A percentile compares a stretch with the other conserved stretches of the same genome.
Conservation (phyloP, 495 filamentous ascomycete species). For the Talaromyces stipitatus region DNA sequence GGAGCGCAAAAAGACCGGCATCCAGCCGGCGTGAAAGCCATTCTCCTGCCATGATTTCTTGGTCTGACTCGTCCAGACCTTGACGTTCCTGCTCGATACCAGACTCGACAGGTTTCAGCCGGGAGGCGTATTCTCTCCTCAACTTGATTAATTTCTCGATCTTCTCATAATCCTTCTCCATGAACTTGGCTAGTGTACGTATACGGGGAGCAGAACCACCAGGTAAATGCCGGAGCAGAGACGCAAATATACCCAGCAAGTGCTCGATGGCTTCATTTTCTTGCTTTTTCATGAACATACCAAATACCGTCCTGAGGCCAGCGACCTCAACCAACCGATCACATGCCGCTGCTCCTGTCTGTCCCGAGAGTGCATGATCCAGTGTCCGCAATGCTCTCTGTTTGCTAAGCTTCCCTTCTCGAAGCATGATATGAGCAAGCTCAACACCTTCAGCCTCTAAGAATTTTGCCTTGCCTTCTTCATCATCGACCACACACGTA, state of each 20-base stretch:
- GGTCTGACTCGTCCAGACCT: constrained; percentile 41
- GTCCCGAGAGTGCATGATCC: constrained; percentile 70
- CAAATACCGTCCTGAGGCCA: constrained; percentile 78
- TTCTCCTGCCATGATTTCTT: constrained; percentile 62
- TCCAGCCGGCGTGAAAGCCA: constrained; percentile 82
- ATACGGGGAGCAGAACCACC: constrained; percentile 74
- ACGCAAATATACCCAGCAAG: constrained; percentile 80
- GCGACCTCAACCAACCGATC: constrained; percentile 71
- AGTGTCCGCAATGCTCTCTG: constrained; percentile 67
- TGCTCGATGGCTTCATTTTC: constrained; percentile 70
- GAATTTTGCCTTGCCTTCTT: constrained; percentile 71
- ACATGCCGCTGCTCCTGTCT: constrained; percentile 51
- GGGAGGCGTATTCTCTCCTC: constrained; percentile 61
- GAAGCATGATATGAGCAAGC: constrained; percentile 82
- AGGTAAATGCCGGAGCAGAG: constrained; percentile 71
- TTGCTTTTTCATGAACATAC: constrained; percentile 85
- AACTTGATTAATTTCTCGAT: constrained; percentile 60
- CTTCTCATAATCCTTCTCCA: constrained; percentile 90
- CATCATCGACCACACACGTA: constrained; percentile 70
- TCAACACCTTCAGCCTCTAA: constrained; percentile 89
- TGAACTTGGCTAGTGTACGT: constrained; percentile 84
- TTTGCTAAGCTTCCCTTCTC: constrained; percentile 74
- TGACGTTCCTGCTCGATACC: constrained; percentile 54
- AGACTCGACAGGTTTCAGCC: constrained; percentile 57
- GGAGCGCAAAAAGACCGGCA: constrained; percentile 76